phyloP scores from a whole-genome alignment of 805 yeast genomes.

The Starmera pachycereana region DNA sequence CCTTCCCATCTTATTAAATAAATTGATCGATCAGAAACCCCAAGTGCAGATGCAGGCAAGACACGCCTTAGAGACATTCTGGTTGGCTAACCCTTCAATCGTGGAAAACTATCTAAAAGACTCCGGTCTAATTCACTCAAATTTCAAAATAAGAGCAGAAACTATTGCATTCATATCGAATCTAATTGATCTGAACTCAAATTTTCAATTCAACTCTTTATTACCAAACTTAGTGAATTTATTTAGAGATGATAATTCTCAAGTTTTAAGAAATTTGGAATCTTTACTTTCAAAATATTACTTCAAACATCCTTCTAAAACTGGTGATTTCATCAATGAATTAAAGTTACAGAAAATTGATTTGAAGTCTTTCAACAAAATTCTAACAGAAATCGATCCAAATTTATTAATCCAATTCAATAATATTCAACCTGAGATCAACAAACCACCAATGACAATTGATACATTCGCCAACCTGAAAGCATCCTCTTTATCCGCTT shows the following conservation, averaged over 20 bases:
- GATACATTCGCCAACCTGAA: constrained; percentile 15
- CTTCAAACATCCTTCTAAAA: constrained; percentile 10
- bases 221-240: constrained; percentile 18
- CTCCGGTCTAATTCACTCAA: constrained; percentile 30
- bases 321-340: constrained; percentile 10
- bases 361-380: constrained; percentile 5
- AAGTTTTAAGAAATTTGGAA: constrained; percentile 17
- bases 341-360: constrained; percentile 15
- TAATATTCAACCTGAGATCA: constrained; percentile 4
- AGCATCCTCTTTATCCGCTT: neutral
- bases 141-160: constrained; percentile 29
- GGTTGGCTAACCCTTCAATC: constrained; percentile 39
- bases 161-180: constrained; percentile 34
- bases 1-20: constrained; percentile 40
- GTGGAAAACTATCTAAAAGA: constrained; percentile 37
- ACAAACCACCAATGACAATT: constrained; percentile 6
- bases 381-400: constrained; percentile 13
- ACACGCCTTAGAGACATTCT: constrained; percentile 41
- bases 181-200: constrained; percentile 26
- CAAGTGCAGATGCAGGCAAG: constrained; percentile 33
- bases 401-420: constrained; percentile 11
- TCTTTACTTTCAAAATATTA: constrained; percentile 16
- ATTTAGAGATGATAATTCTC: constrained; percentile 15
- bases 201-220: constrained; percentile 21
- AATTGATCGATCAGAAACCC: constrained; percentile 31